Evolutionary conservation across 2,329 filamentous ascomycete genomes (phyloP), one percentile per base, ranked within the genome.

Genomic region (Penicillium sp.): DNA sequence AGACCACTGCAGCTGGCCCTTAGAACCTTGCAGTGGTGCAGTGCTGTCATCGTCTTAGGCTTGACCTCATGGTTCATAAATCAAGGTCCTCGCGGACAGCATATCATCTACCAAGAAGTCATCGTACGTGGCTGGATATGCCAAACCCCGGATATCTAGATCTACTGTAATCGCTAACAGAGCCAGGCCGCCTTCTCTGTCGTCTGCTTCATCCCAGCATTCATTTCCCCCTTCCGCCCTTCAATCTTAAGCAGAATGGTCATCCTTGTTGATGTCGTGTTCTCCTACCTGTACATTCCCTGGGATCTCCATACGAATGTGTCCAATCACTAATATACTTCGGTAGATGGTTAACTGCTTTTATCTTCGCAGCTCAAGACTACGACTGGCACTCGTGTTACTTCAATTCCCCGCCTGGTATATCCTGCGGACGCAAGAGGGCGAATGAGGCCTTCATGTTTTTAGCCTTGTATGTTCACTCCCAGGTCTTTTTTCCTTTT

Each of bases 361-460:
- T 80, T 65, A 77, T 80, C 63, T 80, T 80, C 68, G 64, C 77
- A 1, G 73, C 77, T 5, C 73, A 79, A 66, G 77, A 79, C 70
- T 80, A 79, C 63, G 67, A 70, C 62, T 55, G 61, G 50, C 41
- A 62, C 16, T 41, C 63, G 33, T 79, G 77, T 65, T 58, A 33
- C 52, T 41, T 60, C 27, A 65, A 70, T 48, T 58, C 71, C 3
- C 77, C 78, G 1, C 66, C 68, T 1, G 67, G 66, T 44, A 52
- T 70, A 16, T 47, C 52, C 29, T 80, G 77, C 64, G 59, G 60
- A 9, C 62, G 68, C 35, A 80, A 80, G 65, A 66, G 70, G 48
- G 72, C 76, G 21, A 75, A 72, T 45, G 73, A 80, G 62, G 60
- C 77, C 0, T 80, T 80, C 55, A 75, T 76, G 35, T 80, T 79